Base-by-base conservation (phyloP, 108 stramenopile species). In the Cyclostephanos tholiformis region DNA sequence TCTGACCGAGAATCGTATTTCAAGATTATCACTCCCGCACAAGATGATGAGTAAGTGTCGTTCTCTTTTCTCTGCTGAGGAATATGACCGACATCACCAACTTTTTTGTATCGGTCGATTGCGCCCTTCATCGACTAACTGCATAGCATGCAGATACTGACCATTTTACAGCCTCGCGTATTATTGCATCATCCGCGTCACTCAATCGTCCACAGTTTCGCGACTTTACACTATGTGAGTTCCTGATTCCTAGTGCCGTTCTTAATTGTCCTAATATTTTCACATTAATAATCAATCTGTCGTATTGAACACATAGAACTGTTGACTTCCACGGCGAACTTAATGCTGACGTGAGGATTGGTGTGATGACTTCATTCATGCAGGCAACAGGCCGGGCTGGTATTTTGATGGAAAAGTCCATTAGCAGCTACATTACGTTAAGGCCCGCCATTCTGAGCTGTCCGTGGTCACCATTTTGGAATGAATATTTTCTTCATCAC, bases 241-340 rank as follows among this genome's bases (percentile, higher is more conserved):
- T 17, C 55, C 7, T 32, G 22, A 7, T 50, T 13, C 14, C 13
- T 39, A 12, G 26, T 30, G 4, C 12, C 41, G 2, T 6, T 39
- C 22, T 43, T 41, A n/a, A 23, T 69, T 39, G 10, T 25, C 23
- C 26, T 41, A 22, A 22, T 38, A 68, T 41, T 41, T 57, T n/a
- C 30, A 36, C 52, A 56, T 20, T 39, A 30, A 56, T 65, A 56
- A 19, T 59, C 57, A 12, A 72, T 57, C 38, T 1, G 25, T 35
- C 20, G 72, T 26, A 17, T 17, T 68, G 63, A 38, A 52, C 75
- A 73, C 10, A 25, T 36, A 27, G 71, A 63, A 83, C 62, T 32
- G 58, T 90, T 50, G 88, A 90, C 44, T 85, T 83, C 56, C 87
- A 88, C 43, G 91, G 89, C 10, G 86, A 82, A 16, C 75, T 78